Base-by-base conservation (phyloP, 1,139 yeast species). In the Saccharomycopsis crataegensis region DNA sequence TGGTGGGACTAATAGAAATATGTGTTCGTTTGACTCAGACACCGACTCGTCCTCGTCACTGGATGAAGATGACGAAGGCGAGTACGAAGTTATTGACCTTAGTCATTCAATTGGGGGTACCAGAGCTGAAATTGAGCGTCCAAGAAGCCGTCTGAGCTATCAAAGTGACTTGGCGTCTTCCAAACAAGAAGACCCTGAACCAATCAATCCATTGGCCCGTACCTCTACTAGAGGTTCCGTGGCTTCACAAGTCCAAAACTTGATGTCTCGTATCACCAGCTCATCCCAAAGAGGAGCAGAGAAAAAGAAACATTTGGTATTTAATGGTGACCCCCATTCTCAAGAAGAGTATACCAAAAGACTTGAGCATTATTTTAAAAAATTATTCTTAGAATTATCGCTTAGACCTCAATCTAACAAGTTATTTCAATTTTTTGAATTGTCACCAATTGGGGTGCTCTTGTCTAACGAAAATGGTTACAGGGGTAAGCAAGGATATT, bases 401-500 rank as follows among this genome's bases (percentile, higher is more conserved):
- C 76, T 89, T 64, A 78, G 83, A 50, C 89, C 96, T 0, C 96
- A 88, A 62, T 83, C 95, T 0, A 89, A 90, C 63, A 75, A 85
- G 57, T 66, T 93, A 16, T 86, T 91, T 62, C 90, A 86, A 59
- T 93, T 93, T 65, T 80, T 93, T 59, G 99, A 93, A 63, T 71
- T 93, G 17, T 89, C 97, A 0, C 96, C 96, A 1, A 79, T 93
- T 61, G 88, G 96, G 9, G 81, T 95, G 28, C 73, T 91, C 49
- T 72, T 93, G 47, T 85, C 94, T 53, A 85, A 89, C 59, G 98
- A 93, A 66, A 79, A 81, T 31, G 86, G 90, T 0, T 86, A 76
- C 63, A 82, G 79, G 56, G 96, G 99, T 1, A 93, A 91, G 62
- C 97, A 93, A 68, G 99, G 99, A 4, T 79, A 81, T 52, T 70